Base-by-base conservation (phyloP, 148 eudicot species). In the Spergularia bocconei region DNA sequence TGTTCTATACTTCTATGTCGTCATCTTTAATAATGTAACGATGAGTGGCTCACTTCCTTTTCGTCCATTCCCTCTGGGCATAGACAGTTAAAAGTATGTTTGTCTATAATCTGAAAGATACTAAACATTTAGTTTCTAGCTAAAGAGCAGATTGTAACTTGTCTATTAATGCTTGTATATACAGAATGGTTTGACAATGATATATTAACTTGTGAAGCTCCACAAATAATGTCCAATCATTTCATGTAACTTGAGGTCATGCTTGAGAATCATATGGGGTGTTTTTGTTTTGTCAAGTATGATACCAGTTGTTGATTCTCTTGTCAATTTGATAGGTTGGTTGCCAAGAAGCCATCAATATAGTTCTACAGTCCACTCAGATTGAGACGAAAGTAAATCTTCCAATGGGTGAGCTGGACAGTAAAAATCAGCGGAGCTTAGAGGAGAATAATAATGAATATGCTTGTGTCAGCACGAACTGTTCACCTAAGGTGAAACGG, bases 271-370 rank as follows among this genome's bases (percentile, higher is more conserved):
- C 16, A 8, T 6, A 41, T 63, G 55, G 13, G 52, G 62, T n/a
- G 21, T n/a, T 19, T 58, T 23, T 5, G n/a, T 56, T 5, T 44
- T 44, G 48, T 44, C 48, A 44, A 44, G 13, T 21, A 39, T 23
- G 8, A 29, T 15, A 75, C 63, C 57, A 75, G 16, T 20, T 13
- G 13, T 58, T 73, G 55, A 79, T 58, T 60, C 53, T 25, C 20
- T 79, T 59, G 11, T 52, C 15, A 20, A 36, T 67, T 62, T 21
- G 15, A 57, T 55, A 91, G 97, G 93, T 91, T 67, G 88, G 83
- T 61, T 84, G 92, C 79, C 97, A 94, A 80, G 98, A 94, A 82
- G 97, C 93, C 58, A 74, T 85, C 63, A 88, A 94, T 79, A 75
- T 84, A 52, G 88, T 91, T 64, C 82, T 70, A 70, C 77, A 72